A percentile compares a stretch with the other conserved stretches of the same genome.
These are phyloP conservation scores for Hyphochytrium catenoides DNA, from an alignment of 352 stramenopile species.

Conservation along the genomic window DNA sequence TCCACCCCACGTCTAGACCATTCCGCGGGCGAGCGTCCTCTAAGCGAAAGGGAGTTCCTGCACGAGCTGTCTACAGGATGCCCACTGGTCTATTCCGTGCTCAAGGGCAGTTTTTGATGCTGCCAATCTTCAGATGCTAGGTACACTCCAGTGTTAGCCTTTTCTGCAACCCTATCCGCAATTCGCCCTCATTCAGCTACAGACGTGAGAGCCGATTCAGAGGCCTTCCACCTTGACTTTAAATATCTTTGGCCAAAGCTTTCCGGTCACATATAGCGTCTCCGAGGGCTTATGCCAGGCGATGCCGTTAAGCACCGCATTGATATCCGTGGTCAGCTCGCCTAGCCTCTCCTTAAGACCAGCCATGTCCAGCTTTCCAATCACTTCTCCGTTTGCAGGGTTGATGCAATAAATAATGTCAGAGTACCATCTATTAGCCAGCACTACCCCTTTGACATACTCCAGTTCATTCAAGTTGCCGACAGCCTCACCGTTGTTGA, in stretches of 20 bases:
- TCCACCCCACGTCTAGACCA: too few species aligned
- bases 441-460: constrained; percentile 43
- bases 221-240: constrained; percentile 30
- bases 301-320: constrained; percentile 70
- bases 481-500: constrained; percentile 15
- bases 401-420: constrained; percentile 49
- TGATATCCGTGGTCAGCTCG: constrained; percentile 13
- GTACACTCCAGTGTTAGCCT: too few species aligned
- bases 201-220: too few species aligned
- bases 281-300: constrained; percentile 28
- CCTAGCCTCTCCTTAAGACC: constrained; percentile 20
- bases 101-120: too few species aligned
- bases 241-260: constrained; percentile 58
- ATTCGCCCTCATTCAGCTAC: too few species aligned
- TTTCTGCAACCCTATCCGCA: too few species aligned
- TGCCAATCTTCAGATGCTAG: too few species aligned
- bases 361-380: constrained; percentile 36
- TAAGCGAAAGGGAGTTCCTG: too few species aligned
- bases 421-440: constrained; percentile 63
- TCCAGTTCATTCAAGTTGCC: constrained; percentile 58
- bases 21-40: too few species aligned
- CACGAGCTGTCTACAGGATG: too few species aligned
- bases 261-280: constrained; percentile 44
- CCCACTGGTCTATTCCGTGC: too few species aligned
- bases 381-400: constrained; percentile 23